Percentiles rank a stretch among this genome's conserved stretches.
Evolutionary conservation across 352 stramenopile species (phyloP).

Genomic region (Globisporangium emineosum): DNA sequence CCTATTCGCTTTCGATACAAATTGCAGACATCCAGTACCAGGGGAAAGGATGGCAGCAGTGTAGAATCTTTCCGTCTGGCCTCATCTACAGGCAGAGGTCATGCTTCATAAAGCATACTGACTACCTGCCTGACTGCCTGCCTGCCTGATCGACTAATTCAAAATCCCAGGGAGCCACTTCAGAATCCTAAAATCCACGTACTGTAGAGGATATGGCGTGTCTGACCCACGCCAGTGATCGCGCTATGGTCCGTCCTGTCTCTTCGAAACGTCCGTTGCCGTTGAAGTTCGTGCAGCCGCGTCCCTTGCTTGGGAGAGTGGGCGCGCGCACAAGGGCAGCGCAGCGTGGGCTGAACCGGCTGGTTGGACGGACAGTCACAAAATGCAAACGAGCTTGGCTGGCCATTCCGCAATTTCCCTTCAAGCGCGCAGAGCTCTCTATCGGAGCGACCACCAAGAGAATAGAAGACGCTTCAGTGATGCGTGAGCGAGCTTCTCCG

Average conservation of each 20-base stretch:
- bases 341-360: not conserved
- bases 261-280: slow-evolving; percentile 5
- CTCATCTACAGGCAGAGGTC: not conserved
- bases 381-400: not conserved
- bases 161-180: not conserved
- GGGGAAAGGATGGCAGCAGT: not conserved
- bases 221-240: not conserved
- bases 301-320: not conserved
- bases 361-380: not conserved
- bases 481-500: not conserved
- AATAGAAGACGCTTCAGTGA: not conserved
- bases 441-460: not conserved
- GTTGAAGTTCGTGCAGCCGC: not conserved
- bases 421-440: slow-evolving; percentile 4
- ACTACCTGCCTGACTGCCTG: not conserved
- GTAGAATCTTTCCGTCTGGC: not conserved
- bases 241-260: slow-evolving; percentile 3
- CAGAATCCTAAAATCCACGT: not conserved
- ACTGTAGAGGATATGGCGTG: slow-evolving; percentile 8
- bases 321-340: too few relatives aligned
- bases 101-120: not conserved
- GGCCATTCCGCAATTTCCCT: slow-evolving; percentile 12
- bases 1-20: not conserved
- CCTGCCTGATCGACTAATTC: not conserved
- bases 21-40: not conserved